These are phyloP conservation scores for Fusarium sp. DNA, from an alignment of 2,329 filamentous ascomycete species.

Conservation along the genomic window DNA sequence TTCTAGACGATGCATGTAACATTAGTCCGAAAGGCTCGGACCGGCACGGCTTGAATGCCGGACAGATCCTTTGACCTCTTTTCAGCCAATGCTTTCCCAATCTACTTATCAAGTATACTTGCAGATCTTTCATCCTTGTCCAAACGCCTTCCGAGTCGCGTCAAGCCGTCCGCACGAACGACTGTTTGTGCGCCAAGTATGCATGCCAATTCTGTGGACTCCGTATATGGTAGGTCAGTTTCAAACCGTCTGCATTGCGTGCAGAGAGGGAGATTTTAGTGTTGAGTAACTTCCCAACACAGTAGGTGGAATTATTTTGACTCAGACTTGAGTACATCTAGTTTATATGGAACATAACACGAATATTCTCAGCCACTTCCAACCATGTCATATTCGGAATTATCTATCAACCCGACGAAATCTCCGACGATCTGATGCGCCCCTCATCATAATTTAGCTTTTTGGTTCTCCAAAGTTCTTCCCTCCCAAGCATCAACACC, in stretches of 20 bases:
- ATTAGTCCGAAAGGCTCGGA: not conserved
- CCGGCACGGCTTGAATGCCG: too few relatives aligned
- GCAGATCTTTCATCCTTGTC: not conserved
- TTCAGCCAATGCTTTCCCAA: too few relatives aligned
- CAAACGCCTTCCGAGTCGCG: not conserved
- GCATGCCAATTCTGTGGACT: not conserved
- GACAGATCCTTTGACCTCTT: too few relatives aligned
- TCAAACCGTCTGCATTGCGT: too few relatives aligned
- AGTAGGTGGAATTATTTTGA: too few relatives aligned
- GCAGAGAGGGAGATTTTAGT: too few relatives aligned
- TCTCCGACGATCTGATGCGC: not conserved
- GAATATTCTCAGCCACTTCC: not conserved
- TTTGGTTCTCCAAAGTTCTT: not conserved
- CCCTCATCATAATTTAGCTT: slow-evolving; percentile 4
- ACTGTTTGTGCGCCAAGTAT: not conserved
- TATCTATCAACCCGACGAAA: too few relatives aligned
- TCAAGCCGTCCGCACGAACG: not conserved
- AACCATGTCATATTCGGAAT: not conserved
- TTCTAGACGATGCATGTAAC: not conserved
- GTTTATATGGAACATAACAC: too few relatives aligned
- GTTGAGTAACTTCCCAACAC: too few relatives aligned
- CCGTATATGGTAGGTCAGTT: not conserved
- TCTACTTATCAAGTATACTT: too few relatives aligned
- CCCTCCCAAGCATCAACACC: slow-evolving; percentile 48
- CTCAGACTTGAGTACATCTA: too few relatives aligned